Conservation (phyloP, 148 eudicot genomes). For the Rhododendron ferrugineum region DNA sequence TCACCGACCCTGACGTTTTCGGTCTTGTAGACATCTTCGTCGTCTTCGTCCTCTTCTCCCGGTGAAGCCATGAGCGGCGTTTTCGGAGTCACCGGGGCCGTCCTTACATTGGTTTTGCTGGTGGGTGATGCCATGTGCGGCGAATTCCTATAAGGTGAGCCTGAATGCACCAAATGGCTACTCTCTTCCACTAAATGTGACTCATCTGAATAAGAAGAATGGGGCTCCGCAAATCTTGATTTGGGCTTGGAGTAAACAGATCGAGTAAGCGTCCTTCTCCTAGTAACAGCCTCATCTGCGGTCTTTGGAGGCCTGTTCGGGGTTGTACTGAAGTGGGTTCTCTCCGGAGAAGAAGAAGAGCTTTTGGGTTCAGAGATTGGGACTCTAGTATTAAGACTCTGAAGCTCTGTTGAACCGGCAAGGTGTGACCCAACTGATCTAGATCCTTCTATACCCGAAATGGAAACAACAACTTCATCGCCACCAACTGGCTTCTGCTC, state of each 20-base stretch:
- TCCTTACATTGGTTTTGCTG: background rate
- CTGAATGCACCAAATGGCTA: constrained; percentile 12
- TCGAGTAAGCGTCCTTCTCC: constrained; percentile 26
- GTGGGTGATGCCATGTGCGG: constrained; percentile 32
- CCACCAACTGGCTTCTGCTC: constrained; percentile 8
- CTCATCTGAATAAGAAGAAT: constrained; percentile 25
- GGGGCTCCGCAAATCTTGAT: constrained; percentile 65
- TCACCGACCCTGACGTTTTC: constrained; percentile 15
- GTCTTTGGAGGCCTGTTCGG: constrained; percentile 26
- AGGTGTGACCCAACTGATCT: background rate
- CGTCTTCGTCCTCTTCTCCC: constrained; percentile 23
- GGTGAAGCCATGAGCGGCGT: constrained; percentile 51
- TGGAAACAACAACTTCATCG: constrained; percentile 26
- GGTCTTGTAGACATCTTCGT: constrained; percentile 49
- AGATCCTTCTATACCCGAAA: constrained; percentile 22
- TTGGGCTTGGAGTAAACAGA: constrained; percentile 53
- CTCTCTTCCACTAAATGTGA: constrained; percentile 26
- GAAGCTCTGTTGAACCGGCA: background rate
- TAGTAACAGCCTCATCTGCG: constrained; percentile 23
- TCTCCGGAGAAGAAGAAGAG: constrained; percentile 18
- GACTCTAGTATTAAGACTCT: constrained; percentile 2
- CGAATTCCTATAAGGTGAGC: constrained; percentile 27
- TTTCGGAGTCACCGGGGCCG: constrained; percentile 41
- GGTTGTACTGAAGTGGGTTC: constrained; percentile 25
- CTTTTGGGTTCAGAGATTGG: constrained; percentile 2